Evolutionary conservation across 352 stramenopile genomes (phyloP), one percentile per base, ranked within the genome.

Genomic region (Globisporangium cylindrosporum): DNA sequence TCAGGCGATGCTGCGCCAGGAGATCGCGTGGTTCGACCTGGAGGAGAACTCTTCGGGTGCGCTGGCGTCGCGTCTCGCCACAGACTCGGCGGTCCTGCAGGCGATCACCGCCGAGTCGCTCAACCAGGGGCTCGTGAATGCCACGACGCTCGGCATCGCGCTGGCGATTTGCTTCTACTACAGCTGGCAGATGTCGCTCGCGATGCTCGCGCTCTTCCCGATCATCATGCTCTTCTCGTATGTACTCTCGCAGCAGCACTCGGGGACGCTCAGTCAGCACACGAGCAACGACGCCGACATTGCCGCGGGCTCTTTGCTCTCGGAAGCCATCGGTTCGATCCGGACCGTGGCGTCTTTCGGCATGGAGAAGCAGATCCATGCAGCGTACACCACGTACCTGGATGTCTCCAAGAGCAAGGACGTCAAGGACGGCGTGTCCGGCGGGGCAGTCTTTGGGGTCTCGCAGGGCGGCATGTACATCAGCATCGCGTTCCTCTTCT

Each of bases 1-100:
- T 55, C 24, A 60, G 10, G 70, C 77, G 1, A 94, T 95, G 73
- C 70, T 97, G 24, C 64, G 67, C 4, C 88, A 93, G 60, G 86
- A 96, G 43, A 73, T 94, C 34, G 86, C 73, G 2, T 96, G 86
- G 81, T 95, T 93, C 58, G 88, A 95, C 55, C 27, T 70, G 32
- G 69, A 86, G 4, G 69, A 78, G 8, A 91, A 95, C 70, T 75
- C 78, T 1, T 79, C 86, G 0, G 87, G 88, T 0, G 85, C 85
- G 0, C 73, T 97, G 9, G 78, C 86, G 0, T 73, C 79, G 29
- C 76, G 85, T 0, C 78, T 97, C 9, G 74, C 88, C 0, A 91
- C 77, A 0, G 90, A 97, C 68, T 88, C 84, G 7, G 79, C 86
- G 14, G 73, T 88, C 6, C 79, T 97, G 0, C 90, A 95, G 66